A percentile compares a stretch with the other conserved stretches of the same genome.
Evolutionary conservation across 164 flowering plant genomes (phyloP).

Genomic region (Liquidambar formosana): DNA sequence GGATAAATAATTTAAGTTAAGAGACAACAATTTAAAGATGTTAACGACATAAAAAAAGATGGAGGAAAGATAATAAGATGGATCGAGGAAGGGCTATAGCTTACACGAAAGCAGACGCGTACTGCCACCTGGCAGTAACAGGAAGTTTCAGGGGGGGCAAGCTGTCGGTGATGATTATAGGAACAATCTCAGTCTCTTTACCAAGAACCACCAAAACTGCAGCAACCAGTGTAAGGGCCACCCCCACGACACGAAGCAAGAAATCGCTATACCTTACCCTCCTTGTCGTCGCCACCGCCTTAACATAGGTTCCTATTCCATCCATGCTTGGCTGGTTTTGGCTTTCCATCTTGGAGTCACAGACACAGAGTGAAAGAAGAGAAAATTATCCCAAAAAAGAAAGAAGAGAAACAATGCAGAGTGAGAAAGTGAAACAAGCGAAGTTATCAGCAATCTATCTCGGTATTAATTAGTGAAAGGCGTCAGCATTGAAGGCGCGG

Average conservation of each 20-base stretch:
- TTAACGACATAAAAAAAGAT: not conserved
- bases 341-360: constrained; percentile 11
- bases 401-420: too few species aligned
- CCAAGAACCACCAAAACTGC: constrained; percentile 21
- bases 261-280: constrained; percentile 17
- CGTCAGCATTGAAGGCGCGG: too few species aligned
- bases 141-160: constrained; percentile 27
- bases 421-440: too few species aligned
- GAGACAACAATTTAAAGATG: not conserved
- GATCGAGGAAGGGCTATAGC: too few species aligned
- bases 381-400: too few species aligned
- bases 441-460: too few species aligned
- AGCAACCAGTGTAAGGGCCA: constrained; percentile 22
- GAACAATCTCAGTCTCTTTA: constrained; percentile 28
- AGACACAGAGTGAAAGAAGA: too few species aligned
- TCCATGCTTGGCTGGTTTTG: constrained; percentile 6
- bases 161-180: constrained; percentile 6
- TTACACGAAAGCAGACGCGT: constrained; percentile 41
- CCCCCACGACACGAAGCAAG: constrained; percentile 22
- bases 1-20: too few species aligned
- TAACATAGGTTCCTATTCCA: constrained; percentile 7
- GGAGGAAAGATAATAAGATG: too few species aligned
- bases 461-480: too few species aligned
- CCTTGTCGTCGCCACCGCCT: constrained; percentile 25
- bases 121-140: constrained; percentile 42